Percentiles rank a stretch among this genome's conserved stretches.
phyloP scores from a whole-genome alignment of 1,139 yeast species.

The Saccharomyces uvarum region DNA sequence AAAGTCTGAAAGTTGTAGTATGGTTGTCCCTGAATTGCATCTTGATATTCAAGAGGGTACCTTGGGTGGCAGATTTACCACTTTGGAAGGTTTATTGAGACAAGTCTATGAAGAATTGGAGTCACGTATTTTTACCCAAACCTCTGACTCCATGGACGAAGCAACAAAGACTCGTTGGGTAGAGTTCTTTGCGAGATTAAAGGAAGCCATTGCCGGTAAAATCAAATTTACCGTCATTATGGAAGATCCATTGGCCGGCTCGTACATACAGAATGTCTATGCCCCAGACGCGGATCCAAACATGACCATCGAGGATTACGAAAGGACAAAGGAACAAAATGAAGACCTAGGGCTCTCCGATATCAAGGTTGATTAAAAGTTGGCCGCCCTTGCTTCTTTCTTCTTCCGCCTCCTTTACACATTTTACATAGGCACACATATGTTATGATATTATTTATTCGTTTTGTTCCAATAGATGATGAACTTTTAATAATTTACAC shows the following conservation, averaged over 20 bases:
- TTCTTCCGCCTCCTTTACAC: neutral
- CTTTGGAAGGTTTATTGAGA: slow-evolving; percentile 82
- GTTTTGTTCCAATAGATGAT: neutral
- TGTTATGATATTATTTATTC: neutral
- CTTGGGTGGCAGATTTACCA: slow-evolving; percentile 94
- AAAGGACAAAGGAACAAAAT: slow-evolving; percentile 78
- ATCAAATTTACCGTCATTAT: slow-evolving; percentile 74
- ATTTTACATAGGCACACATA: neutral
- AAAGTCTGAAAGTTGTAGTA: slow-evolving; percentile 88
- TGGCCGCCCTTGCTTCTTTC: neutral
- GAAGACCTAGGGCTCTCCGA: slow-evolving; percentile 88
- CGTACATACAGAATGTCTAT: slow-evolving; percentile 92
- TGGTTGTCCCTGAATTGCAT: slow-evolving; percentile 77
- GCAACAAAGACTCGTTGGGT: slow-evolving; percentile 75
- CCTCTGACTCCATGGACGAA: slow-evolving; percentile 86
- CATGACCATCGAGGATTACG: slow-evolving; percentile 83
- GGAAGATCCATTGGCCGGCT: slow-evolving; percentile 93
- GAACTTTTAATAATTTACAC: neutral
- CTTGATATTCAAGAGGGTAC: slow-evolving; percentile 95
- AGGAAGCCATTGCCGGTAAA: slow-evolving; percentile 79
- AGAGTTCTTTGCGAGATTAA: slow-evolving; percentile 62
- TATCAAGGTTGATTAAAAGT: slow-evolving; percentile 41
- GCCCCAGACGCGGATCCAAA: slow-evolving; percentile 98
- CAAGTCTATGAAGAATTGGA: slow-evolving; percentile 90
- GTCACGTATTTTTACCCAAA: slow-evolving; percentile 72